Base-by-base conservation (phyloP, 176 grass and related monocot genomes). In the Poa annua region DNA sequence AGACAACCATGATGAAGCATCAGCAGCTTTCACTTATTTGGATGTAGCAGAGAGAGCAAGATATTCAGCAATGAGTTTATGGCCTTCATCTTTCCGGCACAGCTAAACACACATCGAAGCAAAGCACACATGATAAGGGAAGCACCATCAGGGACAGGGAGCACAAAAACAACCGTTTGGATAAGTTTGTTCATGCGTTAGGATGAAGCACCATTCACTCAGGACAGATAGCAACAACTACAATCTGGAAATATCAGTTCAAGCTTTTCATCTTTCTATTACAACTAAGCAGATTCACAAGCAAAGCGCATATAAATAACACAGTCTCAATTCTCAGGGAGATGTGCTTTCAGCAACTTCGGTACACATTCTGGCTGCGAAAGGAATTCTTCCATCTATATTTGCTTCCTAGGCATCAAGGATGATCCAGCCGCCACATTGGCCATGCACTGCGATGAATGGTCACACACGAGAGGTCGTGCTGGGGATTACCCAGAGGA, bases 401-500 rank as follows among this genome's bases (percentile, higher is more conserved):
- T 44, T 70, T 70, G 38, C 38, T 22, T 20, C 20, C 38, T 21
- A 4, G 11, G 66, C 10, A 21, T 44, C 66, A 68, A 21, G 9
- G 17, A 20, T 68, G 34, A 68, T n/a, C 34, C 35, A n/a, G 8
- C 34, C 2, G 0, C 34, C 65, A 68, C 34, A n/a, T 68, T 68
- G 65, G 65, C 19, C 65, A 68, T 12, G 65, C 34, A n/a, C 19
- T 39, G 8, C 0, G 65, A 20, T 4, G 65, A 66, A 3, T 35
- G 0, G 7, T 19, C 39, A 25, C 14, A 34, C 33, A 8, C 16
- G 33, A 36, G 65, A 38, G 34, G 11, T 39, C 65, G 5, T 41
- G 65, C 35, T 68, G 10, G 35, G 65, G 34, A 68, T 11, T 35
- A 70, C 66, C 66, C 66, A 70, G 66, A 44, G 66, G 38, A 38